Evolutionary conservation across 495 filamentous ascomycete species (phyloP), one percentile per base, ranked within the genome.

Genomic region (Penicillium cataractarum): DNA sequence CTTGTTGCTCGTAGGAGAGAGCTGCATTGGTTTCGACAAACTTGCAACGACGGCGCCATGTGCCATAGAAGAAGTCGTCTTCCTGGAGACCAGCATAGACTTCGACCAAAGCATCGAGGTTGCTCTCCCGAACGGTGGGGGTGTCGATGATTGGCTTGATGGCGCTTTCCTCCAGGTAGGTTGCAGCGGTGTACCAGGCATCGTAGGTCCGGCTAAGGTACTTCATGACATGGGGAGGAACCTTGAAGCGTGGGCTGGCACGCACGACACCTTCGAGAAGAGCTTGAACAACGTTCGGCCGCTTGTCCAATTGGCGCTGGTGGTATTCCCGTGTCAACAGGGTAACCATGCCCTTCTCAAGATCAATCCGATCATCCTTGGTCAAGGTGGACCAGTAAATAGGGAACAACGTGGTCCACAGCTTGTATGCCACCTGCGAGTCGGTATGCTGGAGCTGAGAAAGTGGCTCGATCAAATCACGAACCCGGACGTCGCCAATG

Each of bases 11-110:
- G 66, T 96, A 99, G 0, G 96, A 99, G 9, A 99, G 78, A 0
- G 93, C 96, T 26, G 94, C 90, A 67, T 98, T 99, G 12, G 94
- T 97, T 77, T 98, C 96, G 6, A 97, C 87, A 68, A 95, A 99
- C 67, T 95, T 90, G 70, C 92, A 96, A 40, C 96, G 88, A 42
- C 96, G 88, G 58, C 96, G 88, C 96, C 96, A 99, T 17, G 93
- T 94, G 5, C 96, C 96, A 61, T 98, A 98, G 79, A 97, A 99
- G 53, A 99, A 83, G 71, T 99, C 96, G 53, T 97, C 93, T 70
- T 99, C 96, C 64, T 93, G 88, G 24, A 99, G 79, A 3, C 87
- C 86, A 7, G 92, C 86, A 71, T 98, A 99, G 13, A 97, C 81
- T 64, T 97, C 93, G 8, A 96, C 86, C 26, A 99, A 74, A 2